A percentile compares a stretch with the other conserved stretches of the same genome.
Evolutionary conservation across 768 basidiomycete genomes (phyloP).

Genomic region (Filobasidium floriforme): DNA sequence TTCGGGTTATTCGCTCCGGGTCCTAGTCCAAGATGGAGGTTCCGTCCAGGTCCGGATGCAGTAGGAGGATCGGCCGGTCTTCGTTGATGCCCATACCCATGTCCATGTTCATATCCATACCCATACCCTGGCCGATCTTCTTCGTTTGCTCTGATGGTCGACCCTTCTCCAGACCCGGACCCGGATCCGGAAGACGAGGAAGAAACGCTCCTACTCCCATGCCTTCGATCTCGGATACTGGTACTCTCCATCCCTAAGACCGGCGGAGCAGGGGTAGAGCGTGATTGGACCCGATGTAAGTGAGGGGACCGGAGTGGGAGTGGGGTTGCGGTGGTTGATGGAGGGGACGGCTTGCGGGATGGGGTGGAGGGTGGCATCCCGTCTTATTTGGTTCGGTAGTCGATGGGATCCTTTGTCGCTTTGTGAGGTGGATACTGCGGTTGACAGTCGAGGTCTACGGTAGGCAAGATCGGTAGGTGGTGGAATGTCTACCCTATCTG

Average conservation of each 20-base stretch:
- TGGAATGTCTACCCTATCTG: too few relatives aligned
- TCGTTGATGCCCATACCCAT: neutral
- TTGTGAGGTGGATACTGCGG: neutral
- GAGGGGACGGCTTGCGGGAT: neutral
- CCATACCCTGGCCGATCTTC: too few relatives aligned
- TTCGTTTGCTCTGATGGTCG: too few relatives aligned
- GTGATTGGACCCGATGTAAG: neutral
- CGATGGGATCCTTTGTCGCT: neutral
- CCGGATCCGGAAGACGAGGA: too few relatives aligned
- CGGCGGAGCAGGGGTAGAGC: neutral
- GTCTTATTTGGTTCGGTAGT: neutral
- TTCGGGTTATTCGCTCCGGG: neutral
- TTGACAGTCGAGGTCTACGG: neutral
- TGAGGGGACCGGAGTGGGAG: neutral
- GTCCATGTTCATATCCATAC: neutral
- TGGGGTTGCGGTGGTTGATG: neutral
- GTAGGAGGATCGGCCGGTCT: neutral
- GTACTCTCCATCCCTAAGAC: neutral
- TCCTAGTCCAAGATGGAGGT: neutral
- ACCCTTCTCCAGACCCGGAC: too few relatives aligned
- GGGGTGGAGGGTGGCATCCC: neutral
- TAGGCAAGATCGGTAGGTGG: too few relatives aligned
- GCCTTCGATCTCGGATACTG: neutral
- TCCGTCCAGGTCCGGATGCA: neutral
- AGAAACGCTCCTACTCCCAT: too few relatives aligned